These are phyloP conservation scores for Trypanosoma theileri DNA, from an alignment of 208 protist species.

Conservation along the genomic window DNA sequence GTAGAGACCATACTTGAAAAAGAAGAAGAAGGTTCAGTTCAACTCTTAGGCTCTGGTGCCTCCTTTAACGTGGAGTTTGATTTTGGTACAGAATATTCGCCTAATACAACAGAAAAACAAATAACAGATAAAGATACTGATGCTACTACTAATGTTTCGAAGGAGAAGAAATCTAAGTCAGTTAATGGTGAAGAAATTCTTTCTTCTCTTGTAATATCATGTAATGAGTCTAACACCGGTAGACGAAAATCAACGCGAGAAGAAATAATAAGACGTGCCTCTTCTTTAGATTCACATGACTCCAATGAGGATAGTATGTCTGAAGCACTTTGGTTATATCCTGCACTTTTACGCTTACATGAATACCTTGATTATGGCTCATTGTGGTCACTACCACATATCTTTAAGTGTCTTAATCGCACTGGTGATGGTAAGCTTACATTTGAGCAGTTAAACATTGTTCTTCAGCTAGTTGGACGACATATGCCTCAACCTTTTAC, in stretches of 20 bases:
- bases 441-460: slow-evolving; percentile 48
- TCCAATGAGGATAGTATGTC: neutral
- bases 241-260: neutral
- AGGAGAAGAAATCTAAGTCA: neutral
- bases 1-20: slow-evolving; percentile 38
- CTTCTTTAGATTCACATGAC: neutral
- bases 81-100: neutral
- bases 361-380: slow-evolving; percentile 46
- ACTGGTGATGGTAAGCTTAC: slow-evolving; percentile 49
- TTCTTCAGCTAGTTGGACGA: slow-evolving; percentile 55
- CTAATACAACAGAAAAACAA: neutral
- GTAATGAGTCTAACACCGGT: neutral
- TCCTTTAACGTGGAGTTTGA: slow-evolving; percentile 46
- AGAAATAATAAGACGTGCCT: neutral
- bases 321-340: slow-evolving; percentile 60
- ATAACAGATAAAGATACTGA: neutral
- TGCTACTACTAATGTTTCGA: too few species aligned
- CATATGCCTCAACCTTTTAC: slow-evolving; percentile 49
- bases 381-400: slow-evolving; percentile 31
- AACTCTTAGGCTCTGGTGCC: slow-evolving; percentile 38
- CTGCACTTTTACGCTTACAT: slow-evolving; percentile 54
- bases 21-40: slow-evolving; percentile 33
- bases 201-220: neutral
- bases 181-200: neutral
- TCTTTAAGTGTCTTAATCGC: slow-evolving; percentile 57